Evolutionary conservation across 139 green algal species (phyloP).

Genomic region (Dunaliella sp.): DNA sequence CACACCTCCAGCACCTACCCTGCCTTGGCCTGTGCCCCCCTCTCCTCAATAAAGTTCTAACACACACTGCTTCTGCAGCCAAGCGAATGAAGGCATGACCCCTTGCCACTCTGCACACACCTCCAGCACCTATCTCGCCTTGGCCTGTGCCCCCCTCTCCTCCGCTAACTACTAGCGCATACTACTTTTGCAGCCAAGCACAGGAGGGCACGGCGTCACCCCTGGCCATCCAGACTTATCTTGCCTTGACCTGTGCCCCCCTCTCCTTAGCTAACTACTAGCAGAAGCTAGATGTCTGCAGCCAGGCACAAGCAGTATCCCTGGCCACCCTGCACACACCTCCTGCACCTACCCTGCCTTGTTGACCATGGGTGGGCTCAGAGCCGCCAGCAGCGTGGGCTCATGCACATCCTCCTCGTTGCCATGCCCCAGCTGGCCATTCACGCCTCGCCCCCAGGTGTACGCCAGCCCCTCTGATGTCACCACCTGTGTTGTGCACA

Average conservation of each 20-base stretch:
- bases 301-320: not conserved
- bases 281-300: too few relatives aligned
- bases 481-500: too few relatives aligned
- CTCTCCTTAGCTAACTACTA: too few relatives aligned
- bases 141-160: too few relatives aligned
- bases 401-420: slow-evolving; percentile 36
- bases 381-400: not conserved
- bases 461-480: slow-evolving; percentile 61
- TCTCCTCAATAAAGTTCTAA: too few relatives aligned
- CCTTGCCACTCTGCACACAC: not conserved
- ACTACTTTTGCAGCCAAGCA: too few relatives aligned
- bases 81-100: not conserved
- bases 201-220: too few relatives aligned
- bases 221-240: too few relatives aligned
- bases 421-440: slow-evolving; percentile 77
- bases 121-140: not conserved
- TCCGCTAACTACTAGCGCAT: too few relatives aligned
- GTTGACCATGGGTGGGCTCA: not conserved
- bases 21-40: too few relatives aligned
- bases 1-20: not conserved
- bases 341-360: not conserved
- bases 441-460: slow-evolving; percentile 79
- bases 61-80: too few relatives aligned
- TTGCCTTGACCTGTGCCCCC: too few relatives aligned
- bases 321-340: not conserved